Conservation (phyloP, 768 basidiomycete species). For the Mrakia frigida region DNA sequence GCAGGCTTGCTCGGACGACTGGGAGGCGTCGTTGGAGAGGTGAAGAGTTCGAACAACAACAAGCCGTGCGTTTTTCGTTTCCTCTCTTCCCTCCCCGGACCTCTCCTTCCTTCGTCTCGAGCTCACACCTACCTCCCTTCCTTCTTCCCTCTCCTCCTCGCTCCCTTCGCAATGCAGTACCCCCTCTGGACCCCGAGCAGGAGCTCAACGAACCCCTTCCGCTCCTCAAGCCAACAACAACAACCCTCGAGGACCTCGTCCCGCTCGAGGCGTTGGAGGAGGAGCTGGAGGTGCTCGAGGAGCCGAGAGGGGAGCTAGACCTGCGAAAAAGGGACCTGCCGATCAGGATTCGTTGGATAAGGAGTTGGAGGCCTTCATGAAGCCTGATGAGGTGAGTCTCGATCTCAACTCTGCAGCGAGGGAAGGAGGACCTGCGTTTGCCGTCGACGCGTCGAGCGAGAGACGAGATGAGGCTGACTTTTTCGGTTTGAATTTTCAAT, state of each 20-base stretch:
- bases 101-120: neutral
- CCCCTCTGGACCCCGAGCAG: neutral
- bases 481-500: neutral
- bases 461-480: neutral
- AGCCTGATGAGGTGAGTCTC: neutral
- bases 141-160: neutral
- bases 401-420: too few species aligned
- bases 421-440: too few species aligned
- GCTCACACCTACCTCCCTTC: neutral
- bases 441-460: neutral
- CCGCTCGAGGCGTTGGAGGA: slow-evolving; percentile 5
- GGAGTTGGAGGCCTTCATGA: slow-evolving; percentile 31
- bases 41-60: neutral
- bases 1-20: slow-evolving; percentile 26
- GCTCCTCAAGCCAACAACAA: neutral
- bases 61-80: neutral
- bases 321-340: slow-evolving; percentile 26
- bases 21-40: slow-evolving; percentile 14
- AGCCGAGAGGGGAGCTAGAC: neutral
- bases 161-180: neutral
- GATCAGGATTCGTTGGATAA: slow-evolving; percentile 28
- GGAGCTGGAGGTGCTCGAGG: slow-evolving; percentile 12
- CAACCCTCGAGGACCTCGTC: neutral
- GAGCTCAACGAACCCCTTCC: neutral
- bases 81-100: neutral